These are phyloP conservation scores for fission yeast (Schizosaccharomyces pombe) DNA, from an alignment of 805 yeast species.

Conservation along the genomic window DNA sequence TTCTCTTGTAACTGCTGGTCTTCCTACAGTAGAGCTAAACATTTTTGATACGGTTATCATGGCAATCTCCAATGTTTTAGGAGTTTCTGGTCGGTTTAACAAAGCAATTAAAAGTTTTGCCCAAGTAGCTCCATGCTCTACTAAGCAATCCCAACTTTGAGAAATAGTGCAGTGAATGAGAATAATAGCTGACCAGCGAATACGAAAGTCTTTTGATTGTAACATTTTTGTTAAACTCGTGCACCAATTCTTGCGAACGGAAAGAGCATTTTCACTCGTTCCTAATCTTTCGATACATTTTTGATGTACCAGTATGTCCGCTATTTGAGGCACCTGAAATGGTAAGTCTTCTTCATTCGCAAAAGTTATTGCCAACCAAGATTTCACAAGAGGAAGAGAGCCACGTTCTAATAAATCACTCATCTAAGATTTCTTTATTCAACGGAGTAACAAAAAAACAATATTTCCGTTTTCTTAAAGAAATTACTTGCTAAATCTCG, in stretches of 20 bases:
- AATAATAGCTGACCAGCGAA: constrained; percentile 2
- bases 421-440: not conserved
- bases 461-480: too few relatives aligned
- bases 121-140: constrained; percentile 2
- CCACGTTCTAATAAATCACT: not conserved
- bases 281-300: not conserved
- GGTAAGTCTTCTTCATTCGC: not conserved
- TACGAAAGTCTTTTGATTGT: not conserved
- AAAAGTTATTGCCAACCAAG: constrained; percentile 1
- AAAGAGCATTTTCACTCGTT: not conserved
- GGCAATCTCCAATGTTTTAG: not conserved
- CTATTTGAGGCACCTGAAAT: not conserved
- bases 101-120: not conserved
- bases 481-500: too few relatives aligned
- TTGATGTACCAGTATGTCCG: not conserved
- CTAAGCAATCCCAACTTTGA: constrained; percentile 1
- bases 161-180: not conserved
- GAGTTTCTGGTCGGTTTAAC: not conserved
- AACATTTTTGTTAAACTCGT: not conserved
- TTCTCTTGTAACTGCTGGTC: not conserved
- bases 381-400: not conserved
- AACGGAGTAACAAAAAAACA: too few relatives aligned
- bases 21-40: not conserved
- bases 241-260: not conserved
- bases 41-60: not conserved